Evolutionary conservation across 305 asterid species (phyloP).

Genomic region (Fraxinus xanthoxyloides): DNA sequence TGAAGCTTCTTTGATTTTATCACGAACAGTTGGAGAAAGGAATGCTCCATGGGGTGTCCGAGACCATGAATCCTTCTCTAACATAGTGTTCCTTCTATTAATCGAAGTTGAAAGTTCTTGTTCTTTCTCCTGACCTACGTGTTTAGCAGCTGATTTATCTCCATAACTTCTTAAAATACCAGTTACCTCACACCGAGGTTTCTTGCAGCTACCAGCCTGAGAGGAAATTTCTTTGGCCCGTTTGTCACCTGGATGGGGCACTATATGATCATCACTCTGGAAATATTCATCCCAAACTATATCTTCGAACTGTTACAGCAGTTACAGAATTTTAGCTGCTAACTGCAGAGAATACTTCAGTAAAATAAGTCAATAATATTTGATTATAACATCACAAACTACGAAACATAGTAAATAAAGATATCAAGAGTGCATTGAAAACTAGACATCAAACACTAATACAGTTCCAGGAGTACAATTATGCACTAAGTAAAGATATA

Average conservation of each 20-base stretch:
- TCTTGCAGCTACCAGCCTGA: slow-evolving; percentile 30
- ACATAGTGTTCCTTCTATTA: slow-evolving; percentile 43
- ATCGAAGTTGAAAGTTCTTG: slow-evolving; percentile 29
- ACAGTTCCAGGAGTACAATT: background rate
- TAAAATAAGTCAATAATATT: slow-evolving; percentile 24
- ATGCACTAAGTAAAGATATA: background rate
- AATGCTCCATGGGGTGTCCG: slow-evolving; percentile 35
- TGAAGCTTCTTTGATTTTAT: slow-evolving; percentile 41
- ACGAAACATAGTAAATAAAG: background rate
- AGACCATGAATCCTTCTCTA: slow-evolving; percentile 47
- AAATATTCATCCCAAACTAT: slow-evolving; percentile 47
- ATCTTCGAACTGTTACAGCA: slow-evolving; percentile 50
- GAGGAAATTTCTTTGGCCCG: slow-evolving; percentile 25
- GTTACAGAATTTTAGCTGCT: slow-evolving; percentile 35
- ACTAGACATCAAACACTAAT: background rate
- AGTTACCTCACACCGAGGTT: slow-evolving; percentile 25
- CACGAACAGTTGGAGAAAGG: slow-evolving; percentile 40
- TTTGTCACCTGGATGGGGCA: slow-evolving; percentile 33
- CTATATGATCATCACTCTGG: slow-evolving; percentile 48
- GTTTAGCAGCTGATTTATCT: slow-evolving; percentile 29
- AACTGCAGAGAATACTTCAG: slow-evolving; percentile 30
- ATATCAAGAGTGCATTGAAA: background rate
- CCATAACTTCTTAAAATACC: slow-evolving; percentile 28
- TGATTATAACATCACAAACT: background rate
- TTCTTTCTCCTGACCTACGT: slow-evolving; percentile 32